Evolutionary conservation across 257 asterid genomes (phyloP).

Genomic region (Solanum corneliomulleri): DNA sequence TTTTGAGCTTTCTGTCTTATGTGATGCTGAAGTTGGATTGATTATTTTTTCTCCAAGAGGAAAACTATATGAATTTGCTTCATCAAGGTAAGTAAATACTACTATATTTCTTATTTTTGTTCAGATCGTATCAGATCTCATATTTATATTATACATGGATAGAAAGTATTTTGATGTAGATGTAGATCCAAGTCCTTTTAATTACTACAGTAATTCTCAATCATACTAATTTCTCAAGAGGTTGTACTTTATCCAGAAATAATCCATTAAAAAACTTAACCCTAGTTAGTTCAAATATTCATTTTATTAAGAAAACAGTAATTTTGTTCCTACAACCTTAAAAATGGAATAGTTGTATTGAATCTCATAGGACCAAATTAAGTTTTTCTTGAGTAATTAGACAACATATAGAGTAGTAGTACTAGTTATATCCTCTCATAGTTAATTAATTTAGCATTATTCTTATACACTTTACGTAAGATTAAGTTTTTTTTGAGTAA

Average conservation of each 20-base stretch:
- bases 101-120: too few relatives aligned
- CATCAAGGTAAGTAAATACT: constrained; percentile 36
- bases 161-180: background rate
- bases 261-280: background rate
- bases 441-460: too few relatives aligned
- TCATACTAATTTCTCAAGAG: too few relatives aligned
- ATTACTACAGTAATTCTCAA: background rate
- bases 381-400: background rate
- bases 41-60: constrained; percentile 76
- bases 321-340: background rate
- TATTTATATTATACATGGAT: background rate
- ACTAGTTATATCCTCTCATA: background rate
- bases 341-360: background rate
- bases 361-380: background rate
- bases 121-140: background rate
- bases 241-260: too few relatives aligned
- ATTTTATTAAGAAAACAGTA: too few relatives aligned
- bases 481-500: background rate
- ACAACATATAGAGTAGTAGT: background rate
- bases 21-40: constrained; percentile 80
- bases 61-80: constrained; percentile 66
- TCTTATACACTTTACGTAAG: too few relatives aligned
- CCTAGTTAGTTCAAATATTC: background rate
- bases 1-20: constrained; percentile 72
- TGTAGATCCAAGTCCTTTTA: background rate